Evolutionary conservation across 2,329 filamentous ascomycete species (phyloP).

Genomic region (Ascochyta pisi): DNA sequence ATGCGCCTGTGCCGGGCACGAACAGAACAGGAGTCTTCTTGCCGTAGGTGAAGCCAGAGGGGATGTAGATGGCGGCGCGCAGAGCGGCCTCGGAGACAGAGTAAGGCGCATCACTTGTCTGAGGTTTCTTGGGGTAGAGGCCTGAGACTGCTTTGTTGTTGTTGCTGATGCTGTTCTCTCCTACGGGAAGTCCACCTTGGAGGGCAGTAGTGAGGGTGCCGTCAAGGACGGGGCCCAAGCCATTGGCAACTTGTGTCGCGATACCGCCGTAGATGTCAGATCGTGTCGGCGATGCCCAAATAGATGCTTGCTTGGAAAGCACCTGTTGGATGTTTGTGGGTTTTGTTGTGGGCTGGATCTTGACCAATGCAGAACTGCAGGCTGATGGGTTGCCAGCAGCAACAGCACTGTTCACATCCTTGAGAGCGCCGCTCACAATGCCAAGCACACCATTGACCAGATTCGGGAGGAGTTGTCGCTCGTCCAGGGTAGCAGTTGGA

Average conservation of each 20-base stretch:
- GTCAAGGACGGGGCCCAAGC: conserved; percentile 25
- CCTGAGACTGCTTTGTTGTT: conserved; percentile 26
- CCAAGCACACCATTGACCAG: conserved; percentile 16
- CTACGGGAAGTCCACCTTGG: conserved; percentile 21
- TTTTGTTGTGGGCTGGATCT: conserved; percentile 22
- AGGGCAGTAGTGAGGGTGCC: conserved; percentile 23
- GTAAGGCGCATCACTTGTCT: conserved; percentile 57
- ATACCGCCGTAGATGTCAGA: conserved; percentile 26
- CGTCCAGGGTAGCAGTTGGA: conserved; percentile 10
- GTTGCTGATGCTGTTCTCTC: conserved; percentile 34
- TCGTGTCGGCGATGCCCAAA: conserved; percentile 28
- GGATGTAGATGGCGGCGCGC: conserved; percentile 61
- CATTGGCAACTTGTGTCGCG: conserved; percentile 31
- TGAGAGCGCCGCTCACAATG: conserved; percentile 18
- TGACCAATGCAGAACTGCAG: conserved; percentile 21
- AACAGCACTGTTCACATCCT: conserved; percentile 22
- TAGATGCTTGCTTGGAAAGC: conserved; percentile 11
- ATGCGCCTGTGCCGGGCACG: conserved; percentile 61
- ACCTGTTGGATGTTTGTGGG: conserved; percentile 26
- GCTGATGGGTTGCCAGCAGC: conserved; percentile 19
- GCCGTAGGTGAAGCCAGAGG: conserved; percentile 53
- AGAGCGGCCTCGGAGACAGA: conserved; percentile 55
- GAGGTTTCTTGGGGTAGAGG: conserved; percentile 49
- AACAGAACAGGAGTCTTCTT: conserved; percentile 59
- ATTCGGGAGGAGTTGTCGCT: conserved; percentile 22